These are phyloP conservation scores for Alternaria gaisen DNA, from an alignment of 2,329 filamentous ascomycete genomes.

Conservation along the genomic window DNA sequence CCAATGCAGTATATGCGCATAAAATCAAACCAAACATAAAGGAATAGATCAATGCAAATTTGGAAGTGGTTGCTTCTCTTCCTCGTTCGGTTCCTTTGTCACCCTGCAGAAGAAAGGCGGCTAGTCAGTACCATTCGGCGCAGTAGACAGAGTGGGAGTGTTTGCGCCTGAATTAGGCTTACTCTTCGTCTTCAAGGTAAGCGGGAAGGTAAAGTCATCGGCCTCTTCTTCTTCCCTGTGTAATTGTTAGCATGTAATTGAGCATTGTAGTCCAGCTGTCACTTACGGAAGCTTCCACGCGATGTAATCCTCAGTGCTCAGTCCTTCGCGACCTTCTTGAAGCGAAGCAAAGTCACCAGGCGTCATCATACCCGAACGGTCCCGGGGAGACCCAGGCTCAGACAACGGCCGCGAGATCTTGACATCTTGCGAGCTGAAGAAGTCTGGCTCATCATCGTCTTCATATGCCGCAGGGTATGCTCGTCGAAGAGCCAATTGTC, in stretches of 20 bases:
- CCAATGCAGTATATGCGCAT: slow-evolving; percentile 14
- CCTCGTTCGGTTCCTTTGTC: slow-evolving; percentile 11
- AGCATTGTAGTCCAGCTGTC: not conserved
- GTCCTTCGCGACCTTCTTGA: slow-evolving; percentile 90
- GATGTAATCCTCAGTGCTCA: slow-evolving; percentile 97
- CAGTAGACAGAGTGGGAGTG: slow-evolving; percentile 37
- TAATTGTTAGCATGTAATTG: slow-evolving; percentile 40
- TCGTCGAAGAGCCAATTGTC: slow-evolving; percentile 87
- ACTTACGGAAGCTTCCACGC: slow-evolving; percentile 98
- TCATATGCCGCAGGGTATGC: slow-evolving; percentile 90
- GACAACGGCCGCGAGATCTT: slow-evolving; percentile 96
- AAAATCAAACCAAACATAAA: slow-evolving; percentile 13
- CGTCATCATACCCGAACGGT: slow-evolving; percentile 97
- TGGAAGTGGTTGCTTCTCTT: slow-evolving; percentile 7
- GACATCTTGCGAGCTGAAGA: slow-evolving; percentile 89
- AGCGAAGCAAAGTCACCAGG: slow-evolving; percentile 96
- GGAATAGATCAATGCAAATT: slow-evolving; percentile 24
- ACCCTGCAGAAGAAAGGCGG: slow-evolving; percentile 8
- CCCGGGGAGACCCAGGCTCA: slow-evolving; percentile 89
- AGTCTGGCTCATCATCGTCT: slow-evolving; percentile 80
- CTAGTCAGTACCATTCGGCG: slow-evolving; percentile 42
- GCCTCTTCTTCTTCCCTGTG: slow-evolving; percentile 83
- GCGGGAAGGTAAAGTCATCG: slow-evolving; percentile 76
- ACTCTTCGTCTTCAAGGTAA: slow-evolving; percentile 67
- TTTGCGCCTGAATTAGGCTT: slow-evolving; percentile 41